Evolutionary conservation across 2,329 filamentous ascomycete genomes (phyloP), one percentile per base, ranked within the genome.

Genomic region (Diaporthe sp.): DNA sequence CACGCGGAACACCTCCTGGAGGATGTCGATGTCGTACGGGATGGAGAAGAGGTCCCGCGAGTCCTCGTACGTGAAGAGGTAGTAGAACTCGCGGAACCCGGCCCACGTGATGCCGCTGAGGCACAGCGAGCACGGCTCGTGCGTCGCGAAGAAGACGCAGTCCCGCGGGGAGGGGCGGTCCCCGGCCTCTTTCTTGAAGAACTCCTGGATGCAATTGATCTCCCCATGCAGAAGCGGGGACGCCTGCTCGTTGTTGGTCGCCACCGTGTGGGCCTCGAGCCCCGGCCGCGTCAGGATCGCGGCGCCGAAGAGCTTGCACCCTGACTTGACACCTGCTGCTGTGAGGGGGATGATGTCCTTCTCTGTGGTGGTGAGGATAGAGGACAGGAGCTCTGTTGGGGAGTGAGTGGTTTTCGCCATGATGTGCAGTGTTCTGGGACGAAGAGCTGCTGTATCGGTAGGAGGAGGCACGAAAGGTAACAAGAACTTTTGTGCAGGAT

Each of bases 191-290:
- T 37, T 34, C 0, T 85, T 84, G 82, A 90, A 91, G 83, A 91
- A 91, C 44, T 87, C 82, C 78, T 90, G 89, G 81, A 91, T 90
- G 84, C 89, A 91, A 81, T 90, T 89, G 81, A 91, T 90, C 78
- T 91, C 90, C 76, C 89, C 90, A 37, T 73, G 90, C 12, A 91
- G 84, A 5, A 91, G 84, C 2, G 90, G 90, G 6, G 89, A 91
- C 1, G 80, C 81, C 15, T 85, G 85, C 80, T 91, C 89, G 81
- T 91, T 87, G 83, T 91, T 91, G 61, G 88, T 91, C 13, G 89
- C 85, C 8, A 89, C 86, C 0, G 87, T 89, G 20, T 88, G 81
- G 3, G 87, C 84, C 0, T 78, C 60, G 8, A 91, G 85, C 22
- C 79, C 80, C 2, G 81, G 65, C 1, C 86, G 85, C 10, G 84